Evolutionary conservation across 805 yeast genomes (phyloP), one percentile per base, ranked within the genome.

Genomic region (Candida maris): DNA sequence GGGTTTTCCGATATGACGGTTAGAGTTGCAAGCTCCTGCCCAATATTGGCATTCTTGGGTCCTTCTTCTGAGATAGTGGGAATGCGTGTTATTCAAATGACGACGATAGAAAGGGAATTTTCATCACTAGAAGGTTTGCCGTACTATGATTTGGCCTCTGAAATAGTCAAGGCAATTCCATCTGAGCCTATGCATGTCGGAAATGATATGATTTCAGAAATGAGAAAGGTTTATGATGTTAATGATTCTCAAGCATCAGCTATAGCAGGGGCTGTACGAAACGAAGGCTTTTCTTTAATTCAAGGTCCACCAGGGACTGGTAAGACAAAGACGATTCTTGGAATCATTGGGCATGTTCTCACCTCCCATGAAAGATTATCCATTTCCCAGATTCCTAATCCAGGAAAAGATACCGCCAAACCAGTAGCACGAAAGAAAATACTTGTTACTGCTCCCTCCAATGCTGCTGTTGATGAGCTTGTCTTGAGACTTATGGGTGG

Each of bases 221-320:
- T 81, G 36, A 72, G 73, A 38, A 48, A 51, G 4, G 54, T 68
- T 7, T 82, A 77, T 48, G 67, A 71, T 15, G 83, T 89, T 24
- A 93, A 94, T 61, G 70, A 73, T 19, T 91, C 98, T 0, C 99
- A 93, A 61, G 97, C 97, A 0, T 70, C 64, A 20, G 98, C 98
- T 0, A 85, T 93, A 40, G 69, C 81, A 9, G 85, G 87, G 1
- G 74, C 95, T 0, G 75, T 79, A 20, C 58, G 68, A 17, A 67
- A 73, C 6, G 68, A 68, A 1, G 99, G 98, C 0, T 87, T 93
- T 54, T 81, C 94, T 0, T 68, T 93, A 35, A 89, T 93, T 58
- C 98, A 93, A 63, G 99, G 97, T 39, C 99, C 99, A 0, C 99
- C 99, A 0, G 99, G 99, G 61, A 91, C 97, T 0, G 99, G 99